Evolutionary conservation across 1,139 yeast species (phyloP), one percentile per base, ranked within the genome.

Genomic region (Pichia sp.): DNA sequence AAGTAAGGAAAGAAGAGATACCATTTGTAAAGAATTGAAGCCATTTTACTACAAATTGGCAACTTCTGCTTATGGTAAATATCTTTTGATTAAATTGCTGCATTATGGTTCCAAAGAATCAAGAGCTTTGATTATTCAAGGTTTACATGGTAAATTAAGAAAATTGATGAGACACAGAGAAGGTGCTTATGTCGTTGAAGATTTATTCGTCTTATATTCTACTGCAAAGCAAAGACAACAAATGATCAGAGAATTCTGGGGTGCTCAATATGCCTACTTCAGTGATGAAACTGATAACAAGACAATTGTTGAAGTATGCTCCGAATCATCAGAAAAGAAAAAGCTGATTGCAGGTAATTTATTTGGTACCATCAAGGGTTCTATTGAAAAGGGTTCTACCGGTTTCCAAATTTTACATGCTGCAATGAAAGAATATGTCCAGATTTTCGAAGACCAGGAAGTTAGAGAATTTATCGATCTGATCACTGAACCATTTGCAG

Each of bases 171-270:
- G 95, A 72, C 97, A 92, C 66, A 83, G 84, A 67, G 97, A 92
- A 72, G 98, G 97, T 67, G 97, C 97, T n/a, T 88, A 92, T 59
- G 97, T 92, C 37, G 90, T 90, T 52, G 97, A 92, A 67, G 98
- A 92, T 71, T 74, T 88, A 57, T 92, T 73, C 62, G 86, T 88
- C 31, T 78, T 88, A 53, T 92, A 90, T 64, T 78, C 96, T 4
- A 79, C 88, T 31, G 75, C 83, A 38, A 86, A 81, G 51, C 97
- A 92, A 66, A 85, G 79, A 64, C 77, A 79, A 45, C 96, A 87
- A 66, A 88, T 92, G 82, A 78, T 92, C 53, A 79, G 95, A 64
- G 97, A 92, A 65, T 92, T 92, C 62, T 92, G 95, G 86, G 97
- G 97, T 45, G 77, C 95, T n/a, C 95, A 87, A 65, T 90, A 83